These are phyloP conservation scores for Pseudoperonospora humuli DNA, from an alignment of 352 stramenopile genomes.

Conservation along the genomic window DNA sequence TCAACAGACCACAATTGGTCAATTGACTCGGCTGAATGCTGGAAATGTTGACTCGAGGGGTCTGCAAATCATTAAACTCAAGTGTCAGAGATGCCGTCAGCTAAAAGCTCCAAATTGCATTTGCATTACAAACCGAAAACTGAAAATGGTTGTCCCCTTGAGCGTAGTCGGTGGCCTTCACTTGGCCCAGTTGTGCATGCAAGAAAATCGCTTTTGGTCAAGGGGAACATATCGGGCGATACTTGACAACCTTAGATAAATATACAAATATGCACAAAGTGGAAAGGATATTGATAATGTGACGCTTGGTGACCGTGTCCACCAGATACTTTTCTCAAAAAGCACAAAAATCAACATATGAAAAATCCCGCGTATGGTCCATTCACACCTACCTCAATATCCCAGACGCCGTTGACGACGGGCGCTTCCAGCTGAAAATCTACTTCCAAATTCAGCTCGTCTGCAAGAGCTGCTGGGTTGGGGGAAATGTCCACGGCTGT, in stretches of 20 bases:
- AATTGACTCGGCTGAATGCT: conserved; percentile 77
- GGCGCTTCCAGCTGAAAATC: conserved; percentile 65
- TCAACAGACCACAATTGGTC: conserved; percentile 83
- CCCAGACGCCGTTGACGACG: conserved; percentile 59
- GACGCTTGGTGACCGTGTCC: conserved; percentile 73
- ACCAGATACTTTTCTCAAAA: conserved; percentile 59
- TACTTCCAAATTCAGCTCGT: conserved; percentile 75
- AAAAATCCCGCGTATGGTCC: not conserved
- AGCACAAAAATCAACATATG: not conserved
- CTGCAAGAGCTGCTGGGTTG: conserved; percentile 65
- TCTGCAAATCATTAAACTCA: conserved; percentile 24
- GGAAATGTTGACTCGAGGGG: conserved; percentile 56
- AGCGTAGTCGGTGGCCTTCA: conserved; percentile 53
- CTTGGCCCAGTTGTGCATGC: conserved; percentile 59
- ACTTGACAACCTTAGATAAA: not conserved
- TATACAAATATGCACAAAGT: not conserved
- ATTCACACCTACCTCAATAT: conserved; percentile 49
- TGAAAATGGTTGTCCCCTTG: conserved; percentile 74
- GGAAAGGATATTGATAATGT: conserved; percentile 84
- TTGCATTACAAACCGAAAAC: conserved; percentile 55
- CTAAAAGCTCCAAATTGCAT: not conserved
- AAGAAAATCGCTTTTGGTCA: conserved; percentile 23
- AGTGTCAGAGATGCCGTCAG: not conserved
- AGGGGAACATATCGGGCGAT: conserved; percentile 8
- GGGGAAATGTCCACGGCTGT: conserved; percentile 76